phyloP scores from a whole-genome alignment of 2,329 filamentous ascomycete genomes.

The Reticulascus tulasneorum region DNA sequence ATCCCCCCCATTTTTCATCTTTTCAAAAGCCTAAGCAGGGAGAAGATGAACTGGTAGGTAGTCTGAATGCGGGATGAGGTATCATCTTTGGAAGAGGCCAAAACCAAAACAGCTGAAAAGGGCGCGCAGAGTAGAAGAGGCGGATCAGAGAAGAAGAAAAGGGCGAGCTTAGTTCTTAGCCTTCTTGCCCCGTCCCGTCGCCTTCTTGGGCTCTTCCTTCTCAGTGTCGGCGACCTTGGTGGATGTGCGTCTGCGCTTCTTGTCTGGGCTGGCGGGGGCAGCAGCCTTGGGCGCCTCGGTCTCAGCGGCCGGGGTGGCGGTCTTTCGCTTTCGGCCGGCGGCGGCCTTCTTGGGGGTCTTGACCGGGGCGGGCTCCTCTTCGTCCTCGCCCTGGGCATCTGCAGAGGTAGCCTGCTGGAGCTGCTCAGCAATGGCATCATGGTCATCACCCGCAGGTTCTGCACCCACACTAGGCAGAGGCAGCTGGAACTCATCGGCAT shows the following conservation, averaged over 20 bases:
- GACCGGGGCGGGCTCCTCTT: constrained; percentile 35
- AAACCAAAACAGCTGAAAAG: too few species aligned
- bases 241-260: constrained; percentile 59
- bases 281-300: constrained; percentile 31
- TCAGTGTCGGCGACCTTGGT: constrained; percentile 49
- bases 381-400: constrained; percentile 35
- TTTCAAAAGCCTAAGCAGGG: constrained; percentile 24
- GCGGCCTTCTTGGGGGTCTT: constrained; percentile 58
- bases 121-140: constrained; percentile 9
- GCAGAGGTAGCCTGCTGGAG: constrained; percentile 41
- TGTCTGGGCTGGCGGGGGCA: constrained; percentile 52
- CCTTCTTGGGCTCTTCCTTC: constrained; percentile 57
- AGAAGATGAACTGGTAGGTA: too few species aligned
- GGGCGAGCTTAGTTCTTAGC: constrained; percentile 8
- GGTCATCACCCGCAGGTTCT: constrained; percentile 41
- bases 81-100: constrained; percentile 16
- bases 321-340: constrained; percentile 53
- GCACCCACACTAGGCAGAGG: constrained; percentile 48
- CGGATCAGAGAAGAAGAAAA: constrained; percentile 6
- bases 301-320: constrained; percentile 41
- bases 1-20: too few species aligned
- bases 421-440: constrained; percentile 57
- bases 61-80: constrained; percentile 13
- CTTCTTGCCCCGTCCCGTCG: constrained; percentile 27
- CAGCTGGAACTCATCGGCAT: constrained; percentile 56